Base-by-base conservation (phyloP, 2,329 filamentous ascomycete genomes). In the Fusarium kyushuense region DNA sequence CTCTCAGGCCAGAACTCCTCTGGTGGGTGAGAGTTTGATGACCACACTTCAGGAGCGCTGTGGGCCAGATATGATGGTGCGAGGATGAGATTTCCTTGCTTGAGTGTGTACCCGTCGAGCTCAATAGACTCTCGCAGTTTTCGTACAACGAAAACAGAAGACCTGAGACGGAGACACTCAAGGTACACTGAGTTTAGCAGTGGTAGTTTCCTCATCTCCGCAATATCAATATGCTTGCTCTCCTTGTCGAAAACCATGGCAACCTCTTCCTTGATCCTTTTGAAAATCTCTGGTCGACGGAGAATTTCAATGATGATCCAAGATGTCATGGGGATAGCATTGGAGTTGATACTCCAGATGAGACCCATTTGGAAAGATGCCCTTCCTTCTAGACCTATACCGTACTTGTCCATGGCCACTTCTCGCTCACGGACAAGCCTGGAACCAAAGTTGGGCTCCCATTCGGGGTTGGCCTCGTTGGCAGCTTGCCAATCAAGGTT, bases 301-400 rank as follows among this genome's bases (percentile, higher is more conserved):
- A 72, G 54, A 47, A 72, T 67, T 40, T 72, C 70, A 54, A 72
- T 69, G 7, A 72, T 66, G 2, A 72, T 56, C 64, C 67, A 72
- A 3, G 70, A 70, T 4, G 70, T 69, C 70, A 72, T 72, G 0
- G 70, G 70, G 16, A 72, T 72, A n/a, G 70, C 70, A 42, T 72
- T 72, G 0, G 69, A 72, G 35, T 72, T 72, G n/a, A 72, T 72
- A 4, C 69, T 72, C 70, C 69, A 72, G 23, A 72, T 72, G 5
- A 72, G 61, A 7, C 70, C 70, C 67, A 72, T 70, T 3, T 72
- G 70, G 25, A 72, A 72, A 8, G 69, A 70, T 2, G 70, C 67
- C 4, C 70, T 63, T 4, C 69, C 70, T 12, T 70, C 69, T 8
- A 72, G 42, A 3, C 69, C 60, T 9, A 72, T 68, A 1, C 70